phyloP scores from a whole-genome alignment of 495 filamentous ascomycete genomes.

The Penicillium taxi region DNA sequence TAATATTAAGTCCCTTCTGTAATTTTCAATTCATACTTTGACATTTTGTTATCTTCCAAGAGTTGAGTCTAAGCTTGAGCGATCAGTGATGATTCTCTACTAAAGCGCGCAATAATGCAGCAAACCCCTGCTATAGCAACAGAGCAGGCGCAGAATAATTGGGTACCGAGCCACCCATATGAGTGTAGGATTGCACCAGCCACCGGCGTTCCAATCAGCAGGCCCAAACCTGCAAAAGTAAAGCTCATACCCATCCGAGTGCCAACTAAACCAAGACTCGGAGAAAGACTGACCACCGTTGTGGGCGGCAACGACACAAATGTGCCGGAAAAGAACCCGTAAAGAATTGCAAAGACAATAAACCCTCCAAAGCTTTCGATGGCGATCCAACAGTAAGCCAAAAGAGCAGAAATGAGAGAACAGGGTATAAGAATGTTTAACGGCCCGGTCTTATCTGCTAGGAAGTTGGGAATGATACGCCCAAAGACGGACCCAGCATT shows the following conservation, averaged over 20 bases:
- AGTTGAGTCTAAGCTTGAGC: too few species aligned
- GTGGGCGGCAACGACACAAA: constrained; percentile 42
- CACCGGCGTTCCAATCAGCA: constrained; percentile 30
- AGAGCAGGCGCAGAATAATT: too few species aligned
- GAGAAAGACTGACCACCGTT: constrained; percentile 4
- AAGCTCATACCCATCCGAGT: constrained; percentile 31
- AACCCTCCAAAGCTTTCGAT: constrained; percentile 38
- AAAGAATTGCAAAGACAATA: constrained; percentile 50
- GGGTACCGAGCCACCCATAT: too few species aligned
- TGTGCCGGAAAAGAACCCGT: constrained; percentile 56
- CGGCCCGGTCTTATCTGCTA: constrained; percentile 7
- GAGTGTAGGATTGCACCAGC: constrained; percentile 21
- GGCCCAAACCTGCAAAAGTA: constrained; percentile 17
- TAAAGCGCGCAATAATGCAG: too few species aligned
- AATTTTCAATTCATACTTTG: too few species aligned
- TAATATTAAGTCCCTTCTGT: too few species aligned
- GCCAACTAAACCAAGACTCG: constrained; percentile 20
- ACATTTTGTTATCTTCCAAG: too few species aligned
- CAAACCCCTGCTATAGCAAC: too few species aligned
- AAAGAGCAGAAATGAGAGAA: background rate
- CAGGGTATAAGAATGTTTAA: constrained; percentile 3
- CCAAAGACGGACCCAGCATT: constrained; percentile 19
- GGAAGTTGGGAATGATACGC: constrained; percentile 10
- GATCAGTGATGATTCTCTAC: too few species aligned
- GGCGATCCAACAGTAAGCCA: constrained; percentile 7